These are phyloP conservation scores for Cystofilobasidium macerans DNA, from an alignment of 768 basidiomycete genomes.

Conservation along the genomic window DNA sequence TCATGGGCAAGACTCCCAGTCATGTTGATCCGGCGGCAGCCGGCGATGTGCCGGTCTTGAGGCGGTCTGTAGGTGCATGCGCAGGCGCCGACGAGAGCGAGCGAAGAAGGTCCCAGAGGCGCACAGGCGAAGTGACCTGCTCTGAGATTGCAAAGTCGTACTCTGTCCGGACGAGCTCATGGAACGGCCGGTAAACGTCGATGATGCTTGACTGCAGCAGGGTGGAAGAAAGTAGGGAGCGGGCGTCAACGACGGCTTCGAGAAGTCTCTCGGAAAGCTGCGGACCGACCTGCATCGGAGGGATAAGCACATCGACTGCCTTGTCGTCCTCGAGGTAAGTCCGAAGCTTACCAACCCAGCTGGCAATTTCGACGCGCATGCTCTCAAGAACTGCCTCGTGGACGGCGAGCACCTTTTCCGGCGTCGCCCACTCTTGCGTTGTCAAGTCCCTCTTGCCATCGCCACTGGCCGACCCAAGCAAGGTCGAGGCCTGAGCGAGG, in stretches of 20 bases:
- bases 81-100: background rate
- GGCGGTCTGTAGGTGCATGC: too few species aligned
- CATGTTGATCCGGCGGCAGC: too few species aligned
- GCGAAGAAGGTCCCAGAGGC: conserved; percentile 18
- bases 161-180: conserved; percentile 49
- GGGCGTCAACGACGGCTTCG: too few species aligned
- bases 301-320: conserved; percentile 65
- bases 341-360: conserved; percentile 48
- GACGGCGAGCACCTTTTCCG: conserved; percentile 44
- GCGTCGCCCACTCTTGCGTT: conserved; percentile 46
- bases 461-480: conserved; percentile 28
- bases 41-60: too few species aligned
- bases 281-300: conserved; percentile 47
- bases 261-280: too few species aligned
- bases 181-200: conserved; percentile 63
- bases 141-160: conserved; percentile 34
- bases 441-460: conserved; percentile 33
- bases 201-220: conserved; percentile 52
- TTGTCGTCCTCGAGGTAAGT: conserved; percentile 71
- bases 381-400: conserved; percentile 46
- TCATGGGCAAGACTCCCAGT: too few species aligned
- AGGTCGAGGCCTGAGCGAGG: conserved; percentile 47
- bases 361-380: conserved; percentile 46
- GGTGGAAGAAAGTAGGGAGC: background rate
- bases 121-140: conserved; percentile 4